Conservation (phyloP, 2,329 filamentous ascomycete species). For the Botrytis cinerea region DNA sequence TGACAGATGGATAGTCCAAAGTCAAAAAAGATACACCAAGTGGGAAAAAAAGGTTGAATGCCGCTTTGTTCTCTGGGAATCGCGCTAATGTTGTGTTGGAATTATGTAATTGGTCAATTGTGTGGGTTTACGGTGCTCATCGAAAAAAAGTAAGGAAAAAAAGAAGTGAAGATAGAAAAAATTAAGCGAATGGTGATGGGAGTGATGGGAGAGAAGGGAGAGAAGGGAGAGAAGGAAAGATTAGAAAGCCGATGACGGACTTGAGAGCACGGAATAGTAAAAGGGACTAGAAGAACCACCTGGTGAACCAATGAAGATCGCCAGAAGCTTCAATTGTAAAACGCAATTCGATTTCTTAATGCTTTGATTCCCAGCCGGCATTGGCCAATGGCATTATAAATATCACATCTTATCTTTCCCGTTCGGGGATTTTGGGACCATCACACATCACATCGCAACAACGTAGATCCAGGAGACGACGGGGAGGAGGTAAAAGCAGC, state of each 20-base stretch:
- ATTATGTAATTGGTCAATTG: constrained; percentile 12
- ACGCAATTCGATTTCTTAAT: constrained; percentile 12
- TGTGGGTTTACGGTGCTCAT: background rate
- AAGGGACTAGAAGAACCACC: too few species aligned
- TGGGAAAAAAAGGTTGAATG: constrained; percentile 17
- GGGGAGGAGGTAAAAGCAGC: background rate
- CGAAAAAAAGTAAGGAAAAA: background rate
- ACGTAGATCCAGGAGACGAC: background rate
- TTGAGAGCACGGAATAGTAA: background rate
- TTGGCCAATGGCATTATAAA: background rate
- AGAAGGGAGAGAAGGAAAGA: background rate
- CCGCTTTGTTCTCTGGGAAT: constrained; percentile 8
- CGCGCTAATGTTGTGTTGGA: background rate
- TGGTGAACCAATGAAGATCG: background rate
- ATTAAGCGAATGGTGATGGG: background rate
- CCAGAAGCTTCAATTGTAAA: background rate
- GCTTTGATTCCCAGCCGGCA: background rate
- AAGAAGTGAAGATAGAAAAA: constrained; percentile 1
- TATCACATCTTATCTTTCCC: constrained; percentile 7
- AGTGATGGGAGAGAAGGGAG: background rate
- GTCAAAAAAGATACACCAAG: background rate
- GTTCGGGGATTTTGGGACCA: background rate
- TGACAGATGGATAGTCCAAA: background rate
- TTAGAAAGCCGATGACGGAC: constrained; percentile 15
- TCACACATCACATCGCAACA: background rate